Conservation (phyloP, 495 filamentous ascomycete species). For the Aspergillus sclerotioniger region DNA sequence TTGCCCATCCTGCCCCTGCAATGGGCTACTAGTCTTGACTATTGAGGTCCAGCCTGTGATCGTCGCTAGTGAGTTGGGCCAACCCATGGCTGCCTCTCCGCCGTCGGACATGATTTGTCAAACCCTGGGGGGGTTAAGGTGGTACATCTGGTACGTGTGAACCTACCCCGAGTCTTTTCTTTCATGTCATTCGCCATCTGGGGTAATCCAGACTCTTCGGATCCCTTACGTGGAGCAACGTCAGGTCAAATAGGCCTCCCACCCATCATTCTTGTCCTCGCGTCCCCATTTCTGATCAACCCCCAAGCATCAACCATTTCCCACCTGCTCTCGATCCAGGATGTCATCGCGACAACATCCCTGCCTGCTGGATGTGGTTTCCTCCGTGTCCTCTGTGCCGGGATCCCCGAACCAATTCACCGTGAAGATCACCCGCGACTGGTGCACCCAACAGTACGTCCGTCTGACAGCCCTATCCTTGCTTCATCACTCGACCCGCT, state of each 20-base stretch:
- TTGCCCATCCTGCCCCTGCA: neutral
- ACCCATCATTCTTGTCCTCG: neutral
- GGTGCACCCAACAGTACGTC: conserved; percentile 26
- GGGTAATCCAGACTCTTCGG: neutral
- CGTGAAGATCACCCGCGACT: conserved; percentile 19
- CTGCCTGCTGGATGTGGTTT: conserved; percentile 14
- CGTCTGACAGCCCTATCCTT: neutral
- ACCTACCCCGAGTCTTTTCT: neutral
- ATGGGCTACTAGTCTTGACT: neutral
- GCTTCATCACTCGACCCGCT: neutral
- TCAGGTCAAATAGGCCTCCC: neutral
- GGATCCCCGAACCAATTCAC: conserved; percentile 15
- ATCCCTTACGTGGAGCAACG: neutral
- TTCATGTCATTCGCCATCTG: neutral
- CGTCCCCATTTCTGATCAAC: neutral
- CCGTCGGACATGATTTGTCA: neutral
- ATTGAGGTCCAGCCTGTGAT: neutral
- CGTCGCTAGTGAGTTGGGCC: neutral
- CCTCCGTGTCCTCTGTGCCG: conserved; percentile 14
- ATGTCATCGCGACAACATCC: conserved; percentile 7
- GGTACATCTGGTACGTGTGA: neutral
- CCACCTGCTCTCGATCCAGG: neutral
- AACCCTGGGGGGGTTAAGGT: neutral
- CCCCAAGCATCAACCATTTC: neutral
- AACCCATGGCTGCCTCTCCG: neutral